Base-by-base conservation (phyloP, 768 basidiomycete genomes). In the Pleurotus platypus region DNA sequence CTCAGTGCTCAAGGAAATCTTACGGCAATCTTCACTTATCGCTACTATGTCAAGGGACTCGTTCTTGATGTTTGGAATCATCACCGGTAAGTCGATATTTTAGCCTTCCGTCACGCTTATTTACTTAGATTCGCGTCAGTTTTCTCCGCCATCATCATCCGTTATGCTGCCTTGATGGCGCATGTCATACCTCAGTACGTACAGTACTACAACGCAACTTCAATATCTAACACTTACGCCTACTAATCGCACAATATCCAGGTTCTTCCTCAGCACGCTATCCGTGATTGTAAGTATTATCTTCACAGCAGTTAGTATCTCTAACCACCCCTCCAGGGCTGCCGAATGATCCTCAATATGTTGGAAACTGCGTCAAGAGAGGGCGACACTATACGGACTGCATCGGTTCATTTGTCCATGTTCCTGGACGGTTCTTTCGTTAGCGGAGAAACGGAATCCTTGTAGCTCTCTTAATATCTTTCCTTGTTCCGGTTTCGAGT, bases 161-260 rank as follows among this genome's bases (percentile, higher is more conserved):
- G 37, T n/a, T 39, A 54, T 42, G 51, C 51, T 5, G 37, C 15
- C 39, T 37, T 37, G n/a, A 24, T 42, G 18, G 37, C 51, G 8
- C 51, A 54, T 24, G 42, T 54, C 22, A n/a, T 54, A 12, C 39
- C 51, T 4, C 38, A 37, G 51, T 54, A 38, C 6, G 51, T 54
- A 2, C 0, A 15, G 8, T 16, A 16, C 37, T 40, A 5, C 18
- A 15, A 35, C 30, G 30, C 30, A 35, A 35, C 30, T 35, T 8
- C 11, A 35, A 9, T 9, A 35, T 35, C 9, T 4, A 35, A 9
- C 2, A 11, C 30, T 2, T 11, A 11, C 2, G 2, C 30, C 9
- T 35, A 35, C 30, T 35, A 35, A 35, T 11, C 11, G 3, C 30
- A 35, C 30, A 35, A 35, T 40, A 20, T 18, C 6, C 42, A 54